phyloP scores from a whole-genome alignment of 176 grass and related monocot species.

The Saccharum spontaneum region DNA sequence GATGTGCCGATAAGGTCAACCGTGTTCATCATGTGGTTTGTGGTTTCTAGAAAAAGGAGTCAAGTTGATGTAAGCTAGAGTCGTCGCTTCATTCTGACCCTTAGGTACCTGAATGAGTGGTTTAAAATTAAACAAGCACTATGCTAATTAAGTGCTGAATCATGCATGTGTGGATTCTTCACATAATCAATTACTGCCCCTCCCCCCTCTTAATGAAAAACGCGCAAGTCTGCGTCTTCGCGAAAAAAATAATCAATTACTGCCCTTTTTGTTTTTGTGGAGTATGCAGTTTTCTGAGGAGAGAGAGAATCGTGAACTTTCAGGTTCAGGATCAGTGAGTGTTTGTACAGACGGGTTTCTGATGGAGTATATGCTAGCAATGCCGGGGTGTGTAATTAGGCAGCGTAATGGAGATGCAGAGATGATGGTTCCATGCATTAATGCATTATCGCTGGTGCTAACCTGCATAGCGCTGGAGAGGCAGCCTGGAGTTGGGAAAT shows the following conservation, averaged over 20 bases:
- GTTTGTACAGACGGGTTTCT: neutral
- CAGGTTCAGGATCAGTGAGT: neutral
- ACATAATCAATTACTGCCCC: neutral
- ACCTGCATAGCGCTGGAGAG: neutral
- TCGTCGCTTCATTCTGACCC: constrained; percentile 27
- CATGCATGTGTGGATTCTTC: neutral
- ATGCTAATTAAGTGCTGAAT: neutral
- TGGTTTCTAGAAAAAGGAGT: neutral
- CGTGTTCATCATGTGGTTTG: neutral
- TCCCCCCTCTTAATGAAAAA: no score
- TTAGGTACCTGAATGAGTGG: neutral
- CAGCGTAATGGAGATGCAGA: neutral
- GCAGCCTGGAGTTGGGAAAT: neutral
- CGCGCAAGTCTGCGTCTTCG: no score
- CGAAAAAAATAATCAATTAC: neutral
- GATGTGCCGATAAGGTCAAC: constrained; percentile 21
- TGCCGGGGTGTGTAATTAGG: neutral
- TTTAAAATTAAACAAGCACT: neutral
- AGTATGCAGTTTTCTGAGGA: neutral
- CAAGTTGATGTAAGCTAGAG: neutral
- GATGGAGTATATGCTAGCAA: no score
- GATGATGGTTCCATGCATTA: neutral
- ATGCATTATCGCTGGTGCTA: neutral
- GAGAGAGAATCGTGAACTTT: neutral
- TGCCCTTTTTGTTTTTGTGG: neutral